Conservation (phyloP, 495 filamentous ascomycete genomes). For the Daldinia caldariorum region DNA sequence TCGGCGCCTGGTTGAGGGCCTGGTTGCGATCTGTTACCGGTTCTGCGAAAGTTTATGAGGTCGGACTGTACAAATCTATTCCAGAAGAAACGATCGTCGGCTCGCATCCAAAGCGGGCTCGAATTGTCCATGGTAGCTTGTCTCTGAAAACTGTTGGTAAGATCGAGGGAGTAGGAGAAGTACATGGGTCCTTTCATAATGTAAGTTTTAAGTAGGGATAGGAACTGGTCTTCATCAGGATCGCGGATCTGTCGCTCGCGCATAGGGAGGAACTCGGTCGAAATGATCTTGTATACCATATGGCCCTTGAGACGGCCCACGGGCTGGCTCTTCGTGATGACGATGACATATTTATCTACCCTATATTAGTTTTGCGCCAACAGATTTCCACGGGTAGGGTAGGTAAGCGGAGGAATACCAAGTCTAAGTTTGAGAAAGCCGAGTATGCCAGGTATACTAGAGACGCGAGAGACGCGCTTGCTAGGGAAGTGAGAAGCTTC, state of each 20-base stretch:
- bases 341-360: constrained; percentile 93
- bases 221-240: constrained; percentile 89
- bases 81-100: constrained; percentile 99
- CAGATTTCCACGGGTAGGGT: neutral
- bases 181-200: constrained; percentile 91
- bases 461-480: constrained; percentile 77
- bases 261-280: constrained; percentile 92
- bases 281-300: constrained; percentile 89
- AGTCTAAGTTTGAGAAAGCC: constrained; percentile 90
- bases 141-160: constrained; percentile 94
- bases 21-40: constrained; percentile 62
- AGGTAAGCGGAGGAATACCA: constrained; percentile 63
- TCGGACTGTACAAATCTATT: constrained; percentile 92
- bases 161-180: constrained; percentile 94
- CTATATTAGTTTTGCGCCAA: constrained; percentile 26
- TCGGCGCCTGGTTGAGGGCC: constrained; percentile 80
- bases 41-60: constrained; percentile 81
- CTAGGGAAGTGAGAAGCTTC: constrained; percentile 77
- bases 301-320: constrained; percentile 91
- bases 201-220: constrained; percentile 77
- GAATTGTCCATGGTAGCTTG: constrained; percentile 76
- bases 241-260: constrained; percentile 92
- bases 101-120: constrained; percentile 85
- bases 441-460: constrained; percentile 90
- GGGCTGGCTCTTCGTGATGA: constrained; percentile 93